phyloP scores from a whole-genome alignment of 2,329 filamentous ascomycete genomes.

The Colletotrichum sp. region DNA sequence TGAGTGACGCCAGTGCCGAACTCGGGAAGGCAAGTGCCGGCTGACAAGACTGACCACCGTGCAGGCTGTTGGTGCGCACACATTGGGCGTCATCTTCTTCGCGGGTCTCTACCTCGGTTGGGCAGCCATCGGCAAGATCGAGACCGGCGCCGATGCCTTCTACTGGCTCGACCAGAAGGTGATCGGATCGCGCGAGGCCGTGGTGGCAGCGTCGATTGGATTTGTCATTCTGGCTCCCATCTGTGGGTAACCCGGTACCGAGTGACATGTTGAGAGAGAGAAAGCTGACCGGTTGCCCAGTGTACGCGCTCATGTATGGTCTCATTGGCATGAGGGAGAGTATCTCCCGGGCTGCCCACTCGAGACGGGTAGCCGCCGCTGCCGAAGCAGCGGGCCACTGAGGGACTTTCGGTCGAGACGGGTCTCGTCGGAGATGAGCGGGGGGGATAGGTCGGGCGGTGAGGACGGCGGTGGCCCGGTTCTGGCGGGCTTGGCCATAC shows the following conservation, averaged over 20 bases:
- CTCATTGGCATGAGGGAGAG: conserved; percentile 54
- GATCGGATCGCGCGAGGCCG: conserved; percentile 48
- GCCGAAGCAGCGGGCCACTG: conserved; percentile 16
- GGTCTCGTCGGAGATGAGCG: conserved; percentile 21
- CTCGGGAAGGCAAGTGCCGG: neutral
- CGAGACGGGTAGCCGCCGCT: conserved; percentile 16
- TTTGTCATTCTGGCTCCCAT: conserved; percentile 50
- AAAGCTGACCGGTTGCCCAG: conserved; percentile 30
- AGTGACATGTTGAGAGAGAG: neutral
- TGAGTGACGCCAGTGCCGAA: conserved; percentile 32
- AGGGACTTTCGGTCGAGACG: conserved; percentile 22
- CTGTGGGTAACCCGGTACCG: conserved; percentile 41
- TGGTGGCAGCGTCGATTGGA: conserved; percentile 46
- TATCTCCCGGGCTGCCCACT: conserved; percentile 23
- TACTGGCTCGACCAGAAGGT: conserved; percentile 55
- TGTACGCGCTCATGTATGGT: conserved; percentile 55
- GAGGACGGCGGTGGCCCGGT: conserved; percentile 19
- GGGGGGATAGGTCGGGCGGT: conserved; percentile 15
- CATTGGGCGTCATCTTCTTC: conserved; percentile 44
- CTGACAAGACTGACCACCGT: conserved; percentile 19
- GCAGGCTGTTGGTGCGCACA: conserved; percentile 50
- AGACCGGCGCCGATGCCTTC: conserved; percentile 52
- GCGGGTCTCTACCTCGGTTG: conserved; percentile 54
- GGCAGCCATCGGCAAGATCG: conserved; percentile 50
- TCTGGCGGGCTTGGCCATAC: conserved; percentile 18